Base-by-base conservation (phyloP, 352 stramenopile genomes). In the Ophiocytium majus region DNA sequence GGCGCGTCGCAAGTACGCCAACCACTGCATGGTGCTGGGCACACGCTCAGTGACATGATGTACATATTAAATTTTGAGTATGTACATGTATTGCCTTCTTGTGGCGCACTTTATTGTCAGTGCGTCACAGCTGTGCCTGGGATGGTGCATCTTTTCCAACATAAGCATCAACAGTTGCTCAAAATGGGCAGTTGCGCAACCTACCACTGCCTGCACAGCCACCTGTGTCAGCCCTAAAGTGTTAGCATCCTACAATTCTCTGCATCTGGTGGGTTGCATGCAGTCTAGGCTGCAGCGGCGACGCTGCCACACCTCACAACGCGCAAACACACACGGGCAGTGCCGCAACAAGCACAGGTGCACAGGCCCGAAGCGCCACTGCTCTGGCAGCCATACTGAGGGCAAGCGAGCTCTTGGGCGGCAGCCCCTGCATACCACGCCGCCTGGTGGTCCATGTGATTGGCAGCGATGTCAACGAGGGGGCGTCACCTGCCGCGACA, bases 401-500 rank as follows among this genome's bases (percentile, higher is more conserved):
- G 5, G 64, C 64, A 49, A 1, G 17, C 1, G 1, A 28, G 17
- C 31, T 81, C 1, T 14, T 50, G 5, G 17, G 66, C 66, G 35
- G 35, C 32, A 78, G 14, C 5, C 66, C 5, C 35, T 5, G 5
- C 35, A 43, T 78, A 14, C 32, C 66, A 17, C 35, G 10, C 5
- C 32, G 14, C 35, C 35, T 78, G 32, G 35, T 78, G 5, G 66
- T 78, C 35, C 75, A 81, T 43, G 75, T 81, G 10, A 43, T 81
- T 43, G 75, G 75, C 37, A 33, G 10, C 23, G 75, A 81, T 17
- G 5, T 37, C 1, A 81, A 81, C 50, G 75, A 81, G 49, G 75
- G 75, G 5, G 49, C 31, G 31, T 37, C 64, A 34, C 31, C 34
- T 17, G 5, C 64, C 5, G 64, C 5, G 34, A 76, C 31, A 10